Base-by-base conservation (phyloP, 169 alveolate genomes). In the Plasmodium yoelii region DNA sequence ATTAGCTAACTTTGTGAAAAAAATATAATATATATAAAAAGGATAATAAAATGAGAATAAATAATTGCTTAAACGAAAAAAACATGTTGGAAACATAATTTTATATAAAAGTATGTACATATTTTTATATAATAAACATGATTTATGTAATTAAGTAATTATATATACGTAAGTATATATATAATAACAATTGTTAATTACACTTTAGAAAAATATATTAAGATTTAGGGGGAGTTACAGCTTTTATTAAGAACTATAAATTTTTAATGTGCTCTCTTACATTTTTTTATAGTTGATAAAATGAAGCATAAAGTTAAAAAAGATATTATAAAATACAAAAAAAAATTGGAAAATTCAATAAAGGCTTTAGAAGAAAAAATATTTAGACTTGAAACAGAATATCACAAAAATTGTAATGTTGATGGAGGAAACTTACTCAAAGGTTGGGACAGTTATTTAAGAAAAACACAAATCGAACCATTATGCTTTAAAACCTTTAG, bases 241-340 rank as follows among this genome's bases (percentile, higher is more conserved):
- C 0, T 34, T 34, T 34, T 34, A 34, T 3, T 34, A 4, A 34
- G 42, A 34, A 34, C 42, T 34, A 34, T 34, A 34, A 3, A 34
- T 3, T 34, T 34, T 34, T 34, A 5, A 34, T 34, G 42, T 1
- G 7, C 42, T 34, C 42, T 34, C 42, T 34, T 34, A 34, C 42
- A 34, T 34, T 34, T 34, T 34, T 34, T 26, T 6, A 18, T 22
- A 53, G 12, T 63, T 5, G 26, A 65, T 39, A 51, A 15, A 67
- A 80, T 80, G 90, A 80, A 80, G 56, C 84, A 80, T 80, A 80
- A 80, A 57, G 90, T 80, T 15, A 80, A 80, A 80, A 59, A 71
- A 22, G 90, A 80, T 28, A 80, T 80, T 53, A 80, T 80, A 59
- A 80, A 80, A 53, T 80, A 84, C 51, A 80, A 80, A 44, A 80